phyloP scores from a whole-genome alignment of 257 asterid species.

The Salvia splendens region DNA sequence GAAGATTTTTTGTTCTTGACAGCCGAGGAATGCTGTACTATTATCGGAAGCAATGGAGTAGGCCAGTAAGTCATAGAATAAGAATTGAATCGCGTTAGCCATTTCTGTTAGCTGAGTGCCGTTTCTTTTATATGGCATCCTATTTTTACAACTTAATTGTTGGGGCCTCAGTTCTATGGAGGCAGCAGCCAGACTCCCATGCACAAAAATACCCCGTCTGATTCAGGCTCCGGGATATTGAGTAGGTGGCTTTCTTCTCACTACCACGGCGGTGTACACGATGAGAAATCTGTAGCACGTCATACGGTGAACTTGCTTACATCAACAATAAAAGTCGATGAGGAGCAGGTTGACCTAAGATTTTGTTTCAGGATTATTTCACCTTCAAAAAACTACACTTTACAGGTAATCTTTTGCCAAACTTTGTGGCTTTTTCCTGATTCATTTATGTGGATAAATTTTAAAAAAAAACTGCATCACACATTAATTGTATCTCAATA shows the following conservation, averaged over 20 bases:
- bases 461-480: not conserved
- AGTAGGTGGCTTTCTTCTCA: constrained; percentile 92
- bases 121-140: constrained; percentile 22
- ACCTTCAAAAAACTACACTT: constrained; percentile 76
- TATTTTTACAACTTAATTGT: constrained; percentile 34
- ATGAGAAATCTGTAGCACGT: constrained; percentile 71
- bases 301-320: constrained; percentile 81
- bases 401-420: constrained; percentile 53
- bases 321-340: constrained; percentile 77
- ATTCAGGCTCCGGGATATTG: constrained; percentile 69
- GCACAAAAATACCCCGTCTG: constrained; percentile 57
- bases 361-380: constrained; percentile 90
- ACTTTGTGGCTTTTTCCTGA: not conserved
- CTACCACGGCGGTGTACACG: constrained; percentile 83
- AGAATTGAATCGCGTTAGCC: constrained; percentile 19
- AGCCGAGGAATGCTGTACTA: constrained; percentile 78
- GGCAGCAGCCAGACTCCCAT: constrained; percentile 45
- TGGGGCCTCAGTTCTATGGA: constrained; percentile 48
- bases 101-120: constrained; percentile 10
- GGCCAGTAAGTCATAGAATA: constrained; percentile 57
- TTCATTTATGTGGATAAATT: constrained; percentile 20
- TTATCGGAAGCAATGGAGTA: constrained; percentile 79
- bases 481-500: constrained; percentile 5
- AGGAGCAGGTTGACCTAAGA: constrained; percentile 78
- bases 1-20: constrained; percentile 84